Conservation (phyloP, 495 filamentous ascomycete genomes). For the Pseudoneurospora amorphoporcata region DNA sequence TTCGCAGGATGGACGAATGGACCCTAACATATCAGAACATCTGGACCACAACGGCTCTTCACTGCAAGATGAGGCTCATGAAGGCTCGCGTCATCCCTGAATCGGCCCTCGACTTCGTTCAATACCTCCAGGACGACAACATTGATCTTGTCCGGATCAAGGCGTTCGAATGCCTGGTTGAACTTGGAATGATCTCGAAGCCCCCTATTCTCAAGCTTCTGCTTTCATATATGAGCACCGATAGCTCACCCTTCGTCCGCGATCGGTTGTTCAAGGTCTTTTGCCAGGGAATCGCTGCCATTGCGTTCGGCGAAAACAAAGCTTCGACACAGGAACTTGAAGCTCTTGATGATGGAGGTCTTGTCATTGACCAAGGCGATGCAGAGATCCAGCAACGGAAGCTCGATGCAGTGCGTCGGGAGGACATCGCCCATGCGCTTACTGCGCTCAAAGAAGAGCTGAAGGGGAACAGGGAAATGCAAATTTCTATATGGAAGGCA, state of each 20-base stretch:
- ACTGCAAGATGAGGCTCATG: constrained; percentile 66
- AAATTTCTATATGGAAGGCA: constrained; percentile 67
- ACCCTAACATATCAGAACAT: constrained; percentile 84
- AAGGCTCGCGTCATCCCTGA: constrained; percentile 54
- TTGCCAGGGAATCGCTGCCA: constrained; percentile 59
- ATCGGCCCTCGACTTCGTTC: constrained; percentile 58
- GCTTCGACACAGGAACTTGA: constrained; percentile 15
- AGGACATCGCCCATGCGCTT: constrained; percentile 67
- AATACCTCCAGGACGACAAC: constrained; percentile 70
- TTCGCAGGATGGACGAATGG: constrained; percentile 90
- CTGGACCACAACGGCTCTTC: constrained; percentile 70
- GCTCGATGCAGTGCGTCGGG: constrained; percentile 58
- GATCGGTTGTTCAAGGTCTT: constrained; percentile 57
- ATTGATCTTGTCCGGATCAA: constrained; percentile 70
- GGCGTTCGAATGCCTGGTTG: constrained; percentile 71
- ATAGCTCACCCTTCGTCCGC: constrained; percentile 74
- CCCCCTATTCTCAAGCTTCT: constrained; percentile 57
- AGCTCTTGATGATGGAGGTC: constrained; percentile 37
- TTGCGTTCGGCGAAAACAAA: constrained; percentile 62
- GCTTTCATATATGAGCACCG: constrained; percentile 58
- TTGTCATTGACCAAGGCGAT: constrained; percentile 68
- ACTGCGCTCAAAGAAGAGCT: constrained; percentile 65
- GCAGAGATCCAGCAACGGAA: constrained; percentile 53
- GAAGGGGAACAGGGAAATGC: constrained; percentile 47
- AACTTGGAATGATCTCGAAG: constrained; percentile 60